A percentile compares a stretch with the other conserved stretches of the same genome.
phyloP scores from a whole-genome alignment of 139 green algal genomes.

The Zygnema circumcarinatum region DNA sequence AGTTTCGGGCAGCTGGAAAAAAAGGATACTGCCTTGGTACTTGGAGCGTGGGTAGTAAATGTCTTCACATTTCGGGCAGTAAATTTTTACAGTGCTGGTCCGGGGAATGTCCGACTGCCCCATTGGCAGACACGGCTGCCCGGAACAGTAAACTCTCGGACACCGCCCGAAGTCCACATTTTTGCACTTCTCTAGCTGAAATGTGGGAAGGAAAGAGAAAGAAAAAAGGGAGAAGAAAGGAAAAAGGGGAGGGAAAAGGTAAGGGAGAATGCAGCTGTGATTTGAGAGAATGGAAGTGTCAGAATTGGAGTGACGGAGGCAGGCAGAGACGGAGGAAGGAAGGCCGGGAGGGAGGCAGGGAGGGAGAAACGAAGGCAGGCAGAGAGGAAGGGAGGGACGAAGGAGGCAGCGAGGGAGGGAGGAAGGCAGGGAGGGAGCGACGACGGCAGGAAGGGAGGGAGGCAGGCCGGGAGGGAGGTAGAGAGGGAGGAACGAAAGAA shows the following conservation, averaged over 20 bases:
- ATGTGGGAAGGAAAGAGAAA: constrained; percentile 60
- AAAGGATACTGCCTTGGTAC: constrained; percentile 75
- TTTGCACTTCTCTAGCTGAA: constrained; percentile 94
- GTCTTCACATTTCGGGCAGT: constrained; percentile 93
- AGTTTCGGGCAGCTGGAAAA: constrained; percentile 10
- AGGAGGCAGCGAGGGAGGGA: neutral
- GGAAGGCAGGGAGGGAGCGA: neutral
- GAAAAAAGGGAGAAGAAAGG: neutral
- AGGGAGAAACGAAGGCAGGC: neutral
- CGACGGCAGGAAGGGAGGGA: neutral
- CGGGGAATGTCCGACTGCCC: constrained; percentile 86
- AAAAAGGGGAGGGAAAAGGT: neutral
- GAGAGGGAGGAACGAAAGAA: neutral
- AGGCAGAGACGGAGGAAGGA: neutral
- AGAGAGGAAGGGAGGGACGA: neutral
- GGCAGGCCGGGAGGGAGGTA: neutral
- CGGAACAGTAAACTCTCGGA: constrained; percentile 86
- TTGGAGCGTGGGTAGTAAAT: constrained; percentile 91
- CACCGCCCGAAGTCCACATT: constrained; percentile 90
- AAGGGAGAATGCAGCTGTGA: neutral
- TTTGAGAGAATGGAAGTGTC: neutral
- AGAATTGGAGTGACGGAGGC: neutral
- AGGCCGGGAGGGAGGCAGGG: neutral
- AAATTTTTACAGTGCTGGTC: constrained; percentile 87
- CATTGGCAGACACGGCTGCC: constrained; percentile 89